phyloP scores from a whole-genome alignment of 257 asterid genomes.

The Primulina eburnea region DNA sequence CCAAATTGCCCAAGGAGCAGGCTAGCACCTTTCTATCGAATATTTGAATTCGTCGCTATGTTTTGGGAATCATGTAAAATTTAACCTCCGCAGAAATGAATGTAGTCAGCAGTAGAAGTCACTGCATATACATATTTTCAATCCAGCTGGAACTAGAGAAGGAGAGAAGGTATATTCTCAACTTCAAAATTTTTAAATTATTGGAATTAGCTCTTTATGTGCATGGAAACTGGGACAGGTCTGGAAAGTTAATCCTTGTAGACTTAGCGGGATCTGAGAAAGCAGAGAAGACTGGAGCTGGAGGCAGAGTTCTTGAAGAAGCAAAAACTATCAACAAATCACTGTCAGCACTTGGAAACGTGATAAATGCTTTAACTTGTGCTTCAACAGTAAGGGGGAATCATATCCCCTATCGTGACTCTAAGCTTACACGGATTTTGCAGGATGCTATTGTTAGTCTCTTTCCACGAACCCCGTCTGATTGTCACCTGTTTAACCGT shows the following conservation, averaged over 20 bases:
- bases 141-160: constrained; percentile 52
- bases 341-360: constrained; percentile 83
- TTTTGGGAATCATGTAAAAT: constrained; percentile 5
- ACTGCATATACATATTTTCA: constrained; percentile 59
- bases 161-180: constrained; percentile 50
- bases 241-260: constrained; percentile 72
- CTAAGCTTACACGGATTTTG: constrained; percentile 81
- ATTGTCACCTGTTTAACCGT: constrained; percentile 14
- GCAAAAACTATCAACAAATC: constrained; percentile 88
- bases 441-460: constrained; percentile 78
- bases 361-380: constrained; percentile 72
- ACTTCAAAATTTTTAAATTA: constrained; percentile 2
- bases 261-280: constrained; percentile 95
- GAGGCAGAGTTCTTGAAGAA: constrained; percentile 85
- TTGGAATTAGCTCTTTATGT: constrained; percentile 16
- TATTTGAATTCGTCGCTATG: neutral
- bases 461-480: constrained; percentile 19
- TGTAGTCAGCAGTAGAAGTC: constrained; percentile 84
- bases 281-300: constrained; percentile 88
- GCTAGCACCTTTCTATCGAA: constrained; percentile 4
- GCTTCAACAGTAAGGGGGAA: constrained; percentile 46
- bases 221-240: constrained; percentile 38
- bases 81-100: constrained; percentile 70
- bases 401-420: constrained; percentile 84
- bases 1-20: neutral